phyloP scores from a whole-genome alignment of 345 rosid genomes.

The Syzygium aqueum region DNA sequence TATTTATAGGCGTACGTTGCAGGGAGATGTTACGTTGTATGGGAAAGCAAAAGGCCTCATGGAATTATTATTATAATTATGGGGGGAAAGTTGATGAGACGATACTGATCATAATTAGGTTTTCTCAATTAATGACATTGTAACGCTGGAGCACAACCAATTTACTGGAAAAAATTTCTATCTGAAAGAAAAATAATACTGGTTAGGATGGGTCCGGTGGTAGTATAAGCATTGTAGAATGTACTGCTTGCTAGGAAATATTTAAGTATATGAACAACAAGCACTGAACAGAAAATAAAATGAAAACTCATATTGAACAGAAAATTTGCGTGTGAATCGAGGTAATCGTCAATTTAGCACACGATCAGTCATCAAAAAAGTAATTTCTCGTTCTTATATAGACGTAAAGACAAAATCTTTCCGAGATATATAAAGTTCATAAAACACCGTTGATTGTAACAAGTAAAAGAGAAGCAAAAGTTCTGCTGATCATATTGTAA shows the following conservation, averaged over 20 bases:
- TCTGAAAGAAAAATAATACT: not conserved
- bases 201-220: not conserved
- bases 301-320: not conserved
- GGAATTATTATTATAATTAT: not conserved
- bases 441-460: not conserved
- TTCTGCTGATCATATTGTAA: not conserved
- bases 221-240: not conserved
- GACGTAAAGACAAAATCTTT: not conserved
- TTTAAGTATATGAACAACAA: not conserved
- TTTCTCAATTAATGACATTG: not conserved
- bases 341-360: not conserved
- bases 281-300: not conserved
- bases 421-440: not conserved
- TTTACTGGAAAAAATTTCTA: not conserved
- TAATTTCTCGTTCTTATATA: not conserved
- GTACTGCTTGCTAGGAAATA: not conserved
- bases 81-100: not conserved
- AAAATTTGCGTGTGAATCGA: not conserved
- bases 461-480: not conserved
- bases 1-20: not conserved
- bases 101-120: not conserved
- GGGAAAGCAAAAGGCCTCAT: not conserved
- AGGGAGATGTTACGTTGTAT: not conserved
- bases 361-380: not conserved
- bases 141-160: not conserved